These are phyloP conservation scores for Coriolopsis trogii DNA, from an alignment of 1,284 basidiomycete genomes.

Conservation along the genomic window DNA sequence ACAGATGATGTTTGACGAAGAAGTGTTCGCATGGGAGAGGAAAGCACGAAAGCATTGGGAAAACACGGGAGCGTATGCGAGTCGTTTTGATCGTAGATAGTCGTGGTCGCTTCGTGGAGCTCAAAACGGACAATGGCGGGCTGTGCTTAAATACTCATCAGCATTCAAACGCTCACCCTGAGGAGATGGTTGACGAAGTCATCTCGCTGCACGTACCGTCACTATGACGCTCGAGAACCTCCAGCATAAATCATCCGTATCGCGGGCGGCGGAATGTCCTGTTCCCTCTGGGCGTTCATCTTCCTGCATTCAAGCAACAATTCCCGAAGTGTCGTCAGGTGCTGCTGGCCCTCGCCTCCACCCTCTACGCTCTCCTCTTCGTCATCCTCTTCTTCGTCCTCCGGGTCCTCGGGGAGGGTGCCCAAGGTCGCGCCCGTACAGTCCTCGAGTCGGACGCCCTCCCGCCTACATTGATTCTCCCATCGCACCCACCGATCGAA, in stretches of 20 bases:
- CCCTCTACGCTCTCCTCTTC: conserved; percentile 33
- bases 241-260: conserved; percentile 22
- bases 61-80: background rate
- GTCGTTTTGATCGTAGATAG: conserved; percentile 7
- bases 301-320: conserved; percentile 51
- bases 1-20: background rate
- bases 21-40: background rate
- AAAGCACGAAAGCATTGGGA: conserved; percentile 19
- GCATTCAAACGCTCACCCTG: no score
- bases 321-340: conserved; percentile 45
- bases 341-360: conserved; percentile 30
- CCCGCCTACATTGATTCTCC: conserved; percentile 53
- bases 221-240: conserved; percentile 11
- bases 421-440: conserved; percentile 66
- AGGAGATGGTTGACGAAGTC: background rate
- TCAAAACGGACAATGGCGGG: background rate
- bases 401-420: conserved; percentile 51
- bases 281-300: conserved; percentile 37
- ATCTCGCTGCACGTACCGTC: conserved; percentile 1
- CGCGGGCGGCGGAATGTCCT: conserved; percentile 18
- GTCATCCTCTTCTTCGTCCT: conserved; percentile 38
- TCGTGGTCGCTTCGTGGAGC: conserved; percentile 1
- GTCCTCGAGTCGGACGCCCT: conserved; percentile 62
- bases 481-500: conserved; percentile 70
- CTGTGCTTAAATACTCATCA: background rate